Base-by-base conservation (phyloP, 2,329 filamentous ascomycete species). In the Stemphylium lycopersici region DNA sequence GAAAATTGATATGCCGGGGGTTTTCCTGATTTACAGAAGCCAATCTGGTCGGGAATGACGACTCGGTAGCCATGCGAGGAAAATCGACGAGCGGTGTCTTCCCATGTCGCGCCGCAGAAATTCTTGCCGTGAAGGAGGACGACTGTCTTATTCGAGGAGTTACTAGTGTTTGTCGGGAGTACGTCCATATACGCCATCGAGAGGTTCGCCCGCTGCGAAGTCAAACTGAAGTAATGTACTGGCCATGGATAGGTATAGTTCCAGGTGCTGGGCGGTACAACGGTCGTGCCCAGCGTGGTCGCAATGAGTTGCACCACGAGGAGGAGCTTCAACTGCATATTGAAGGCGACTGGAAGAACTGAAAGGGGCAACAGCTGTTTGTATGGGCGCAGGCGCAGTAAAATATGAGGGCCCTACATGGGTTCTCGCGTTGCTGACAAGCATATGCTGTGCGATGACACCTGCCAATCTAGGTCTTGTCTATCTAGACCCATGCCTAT, bases 111-210 rank as follows among this genome's bases (percentile, higher is more conserved):
- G 32, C 76, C 79, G 66, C 82, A 84, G 59, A 84, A 84, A 69
- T 84, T 84, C 69, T 83, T 83, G 59, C 82, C 82, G 63, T 84
- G 82, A 13, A 84, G 67, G 31, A 84, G 75, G 7, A 83, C 70
- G 22, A 78, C 79, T 0, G 76, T 80, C 47, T 63, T 59, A 20
- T 76, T 79, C 37, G 72, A 74, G 52, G 74, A 76, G 41, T 73
- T 56, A 10, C 48, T 62, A 15, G 37, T 40, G 34, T 48, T 56
- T 1, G 62, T 67, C 6, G 80, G 79, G 11, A 68, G 45, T 20
- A 84, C 62, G 56, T 84, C 82, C 80, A 84, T 83, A 59, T 83
- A 84, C 13, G 81, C 81, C 82, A 84, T 84, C 37, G 81, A 75
- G 22, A 84, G 68, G n/a, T 76, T 67, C 42, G 79, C 74, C 12